Evolutionary conservation across 2,329 filamentous ascomycete genomes (phyloP), one percentile per base, ranked within the genome.

Genomic region (Trichoderma hamatum): DNA sequence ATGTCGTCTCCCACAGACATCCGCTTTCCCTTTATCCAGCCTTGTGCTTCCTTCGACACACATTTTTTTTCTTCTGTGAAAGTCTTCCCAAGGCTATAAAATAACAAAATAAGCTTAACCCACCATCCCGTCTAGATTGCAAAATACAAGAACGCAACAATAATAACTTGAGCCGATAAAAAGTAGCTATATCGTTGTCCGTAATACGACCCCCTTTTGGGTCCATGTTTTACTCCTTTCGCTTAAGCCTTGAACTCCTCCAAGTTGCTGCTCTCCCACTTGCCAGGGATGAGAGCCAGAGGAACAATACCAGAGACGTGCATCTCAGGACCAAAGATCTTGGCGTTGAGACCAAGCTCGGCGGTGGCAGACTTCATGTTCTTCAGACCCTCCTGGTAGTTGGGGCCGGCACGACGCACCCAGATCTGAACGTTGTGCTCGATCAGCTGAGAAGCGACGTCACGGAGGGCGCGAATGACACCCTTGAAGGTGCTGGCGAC

Each of bases 331-430:
- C 87, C 87, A 72, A 88, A 89, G 77, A 89, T 86, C 82, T 88
- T 87, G 78, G 86, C 85, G 73, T 86, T 81, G 73, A 99, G 88
- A 75, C 93, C 92, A 70, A 99, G 89, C 86, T 99, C 96, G 81
- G 95, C 89, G 71, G 94, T 96, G 71, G 97, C 95, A 61, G 90
- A 88, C 89, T 98, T 98, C 89, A 99, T 97, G 89, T 98, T 99
- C 90, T 97, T 97, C 74, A 99, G 91, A 84, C 96, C 96, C 85
- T 99, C 96, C 84, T 99, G 96, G 89, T 97, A 99, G 88, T 99
- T 99, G 82, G 96, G 96, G 71, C 96, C 81, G 65, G 96, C 88
- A 83, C 88, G 88, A 78, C 89, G 86, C 72, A 98, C 94, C 96
- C 95, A 98, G 86, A 98, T 97, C 84, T 97, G 91, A 74, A 96